A percentile compares a stretch with the other conserved stretches of the same genome.
Evolutionary conservation across 768 basidiomycete genomes (phyloP).

Genomic region (Grammothele lineata): DNA sequence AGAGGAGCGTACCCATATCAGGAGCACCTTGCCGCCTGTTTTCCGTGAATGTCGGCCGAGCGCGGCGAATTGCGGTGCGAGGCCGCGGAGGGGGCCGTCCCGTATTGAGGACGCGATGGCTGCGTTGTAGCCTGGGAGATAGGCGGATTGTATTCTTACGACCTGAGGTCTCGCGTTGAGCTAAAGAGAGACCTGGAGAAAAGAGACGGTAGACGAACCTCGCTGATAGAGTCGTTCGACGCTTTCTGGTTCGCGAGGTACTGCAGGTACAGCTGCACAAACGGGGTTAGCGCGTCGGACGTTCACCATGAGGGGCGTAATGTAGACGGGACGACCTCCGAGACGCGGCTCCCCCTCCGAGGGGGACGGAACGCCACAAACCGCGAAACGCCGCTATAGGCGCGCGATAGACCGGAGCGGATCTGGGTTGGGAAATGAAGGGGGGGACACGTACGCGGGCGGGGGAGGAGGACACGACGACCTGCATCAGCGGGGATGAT

Average conservation of each 20-base stretch:
- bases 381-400: no score
- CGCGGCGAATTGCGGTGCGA: slow-evolving; percentile 47
- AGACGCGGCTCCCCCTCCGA: no score
- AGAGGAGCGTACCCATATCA: slow-evolving; percentile 56
- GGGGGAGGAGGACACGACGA: slow-evolving; percentile 55
- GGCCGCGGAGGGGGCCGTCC: slow-evolving; percentile 67
- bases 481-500: slow-evolving; percentile 72
- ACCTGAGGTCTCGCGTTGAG: slow-evolving; percentile 38
- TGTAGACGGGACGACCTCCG: no score
- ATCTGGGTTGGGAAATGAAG: background rate
- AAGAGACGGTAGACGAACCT: no score
- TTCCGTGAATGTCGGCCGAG: slow-evolving; percentile 34
- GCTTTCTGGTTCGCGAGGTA: slow-evolving; percentile 28
- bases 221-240: slow-evolving; percentile 23
- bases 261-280: slow-evolving; percentile 33
- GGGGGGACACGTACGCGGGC: slow-evolving; percentile 40
- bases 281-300: no score
- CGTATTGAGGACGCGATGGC: slow-evolving; percentile 75
- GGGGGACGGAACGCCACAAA: background rate
- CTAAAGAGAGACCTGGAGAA: no score
- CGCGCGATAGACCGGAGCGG: no score
- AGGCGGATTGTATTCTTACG: slow-evolving; percentile 73
- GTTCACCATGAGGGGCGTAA: no score
- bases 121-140: slow-evolving; percentile 68
- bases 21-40: slow-evolving; percentile 45